Percentiles rank a stretch among this genome's conserved stretches.
These are phyloP conservation scores for Psilocybe subaeruginosa DNA, from an alignment of 768 basidiomycete species.

Conservation along the genomic window DNA sequence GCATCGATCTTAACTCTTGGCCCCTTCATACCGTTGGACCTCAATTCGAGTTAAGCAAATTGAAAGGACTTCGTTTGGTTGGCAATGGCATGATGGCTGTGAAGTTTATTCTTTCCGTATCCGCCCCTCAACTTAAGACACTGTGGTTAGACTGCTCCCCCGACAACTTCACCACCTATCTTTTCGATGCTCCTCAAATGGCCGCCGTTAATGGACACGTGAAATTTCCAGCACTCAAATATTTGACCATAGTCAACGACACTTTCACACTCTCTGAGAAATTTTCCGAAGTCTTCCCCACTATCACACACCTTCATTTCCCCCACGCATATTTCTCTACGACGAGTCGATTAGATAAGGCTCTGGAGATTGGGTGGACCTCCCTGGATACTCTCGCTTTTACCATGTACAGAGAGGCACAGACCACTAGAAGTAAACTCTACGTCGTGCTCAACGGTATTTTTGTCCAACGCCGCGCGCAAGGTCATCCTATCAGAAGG, in stretches of 20 bases:
- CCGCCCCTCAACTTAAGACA: constrained; percentile 34
- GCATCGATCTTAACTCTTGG: constrained; percentile 22
- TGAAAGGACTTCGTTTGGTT: constrained; percentile 32
- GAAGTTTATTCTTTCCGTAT: constrained; percentile 30
- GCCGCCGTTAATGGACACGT: constrained; percentile 3
- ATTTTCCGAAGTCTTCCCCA: constrained; percentile 31
- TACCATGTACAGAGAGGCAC: constrained; percentile 27
- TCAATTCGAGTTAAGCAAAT: constrained; percentile 23
- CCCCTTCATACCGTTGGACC: constrained; percentile 15
- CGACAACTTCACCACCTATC: constrained; percentile 19
- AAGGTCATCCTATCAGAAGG: constrained; percentile 21
- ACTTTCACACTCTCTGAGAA: constrained; percentile 21
- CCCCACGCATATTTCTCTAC: constrained; percentile 26
- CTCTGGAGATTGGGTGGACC: constrained; percentile 18
- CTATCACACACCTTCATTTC: constrained; percentile 34
- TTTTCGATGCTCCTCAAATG: constrained; percentile 26
- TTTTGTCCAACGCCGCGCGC: constrained; percentile 18
- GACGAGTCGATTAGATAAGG: constrained; percentile 17
- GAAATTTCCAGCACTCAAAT: constrained; percentile 34
- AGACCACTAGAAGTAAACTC: constrained; percentile 19
- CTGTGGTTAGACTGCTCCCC: constrained; percentile 36
- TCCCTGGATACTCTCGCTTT: constrained; percentile 29
- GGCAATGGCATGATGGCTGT: constrained; percentile 26
- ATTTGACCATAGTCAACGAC: constrained; percentile 32
- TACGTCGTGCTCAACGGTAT: constrained; percentile 18